These are phyloP conservation scores for Phoma sp. DNA, from an alignment of 2,329 filamentous ascomycete species.

Conservation along the genomic window DNA sequence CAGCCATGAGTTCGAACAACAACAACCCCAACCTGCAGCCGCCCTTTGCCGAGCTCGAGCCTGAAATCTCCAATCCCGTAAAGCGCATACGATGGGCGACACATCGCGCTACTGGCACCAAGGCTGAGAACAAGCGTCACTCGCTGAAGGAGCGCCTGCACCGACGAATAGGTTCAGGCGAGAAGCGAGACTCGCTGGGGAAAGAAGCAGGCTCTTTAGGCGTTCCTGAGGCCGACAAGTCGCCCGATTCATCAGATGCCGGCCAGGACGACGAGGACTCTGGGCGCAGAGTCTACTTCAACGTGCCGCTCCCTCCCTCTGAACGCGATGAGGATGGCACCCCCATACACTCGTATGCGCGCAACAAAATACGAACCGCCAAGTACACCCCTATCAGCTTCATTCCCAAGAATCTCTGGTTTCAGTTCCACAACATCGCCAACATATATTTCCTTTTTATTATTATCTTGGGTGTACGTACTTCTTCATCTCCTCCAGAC, in stretches of 20 bases:
- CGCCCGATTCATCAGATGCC: slow-evolving; percentile 47
- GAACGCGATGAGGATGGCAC: slow-evolving; percentile 82
- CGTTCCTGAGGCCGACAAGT: slow-evolving; percentile 51
- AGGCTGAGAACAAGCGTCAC: slow-evolving; percentile 77
- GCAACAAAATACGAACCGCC: slow-evolving; percentile 97
- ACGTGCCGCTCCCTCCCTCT: slow-evolving; percentile 75
- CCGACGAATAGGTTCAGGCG: slow-evolving; percentile 64
- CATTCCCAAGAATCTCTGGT: slow-evolving; percentile 94
- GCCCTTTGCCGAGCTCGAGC: slow-evolving; percentile 43
- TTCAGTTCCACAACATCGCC: slow-evolving; percentile 98
- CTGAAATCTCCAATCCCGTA: slow-evolving; percentile 65
- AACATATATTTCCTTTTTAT: slow-evolving; percentile 98
- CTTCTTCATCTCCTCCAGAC: slow-evolving; percentile 2
- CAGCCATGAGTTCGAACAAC: slow-evolving; percentile 18
- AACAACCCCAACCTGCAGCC: slow-evolving; percentile 20
- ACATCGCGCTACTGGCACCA: slow-evolving; percentile 79
- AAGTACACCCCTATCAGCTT: slow-evolving; percentile 98
- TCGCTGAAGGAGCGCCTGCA: slow-evolving; percentile 81
- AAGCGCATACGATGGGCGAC: slow-evolving; percentile 95
- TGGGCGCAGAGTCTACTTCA: slow-evolving; percentile 77
- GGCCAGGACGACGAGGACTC: slow-evolving; percentile 47
- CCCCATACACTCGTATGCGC: slow-evolving; percentile 71
- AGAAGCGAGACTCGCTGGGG: slow-evolving; percentile 63
- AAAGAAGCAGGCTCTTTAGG: slow-evolving; percentile 39
- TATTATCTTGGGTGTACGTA: slow-evolving; percentile 88